Evolutionary conservation across 192 early-diverging fungal species (phyloP), one percentile per base, ranked within the genome.

Genomic region (Coemansia sp.): DNA sequence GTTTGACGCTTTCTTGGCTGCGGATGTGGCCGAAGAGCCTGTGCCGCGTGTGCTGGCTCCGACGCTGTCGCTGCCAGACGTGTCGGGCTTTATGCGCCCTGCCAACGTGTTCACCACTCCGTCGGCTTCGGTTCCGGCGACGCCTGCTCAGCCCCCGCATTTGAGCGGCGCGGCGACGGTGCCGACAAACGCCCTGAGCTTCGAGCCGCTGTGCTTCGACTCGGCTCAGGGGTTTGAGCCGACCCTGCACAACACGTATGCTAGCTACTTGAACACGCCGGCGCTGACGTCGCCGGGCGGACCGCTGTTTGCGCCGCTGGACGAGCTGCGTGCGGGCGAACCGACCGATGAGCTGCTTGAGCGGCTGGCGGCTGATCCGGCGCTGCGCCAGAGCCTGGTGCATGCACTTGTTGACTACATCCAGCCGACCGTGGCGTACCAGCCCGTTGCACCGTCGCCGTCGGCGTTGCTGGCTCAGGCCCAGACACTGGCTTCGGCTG

Each of bases 291-390:
- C 49, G 52, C 56, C 56, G 19, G 53, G 29, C 8, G 54, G 55
- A 59, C 43, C 37, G 27, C 62, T 80, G 72, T 80, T 80, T 74
- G 77, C 77, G 60, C 77, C 77, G 11, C 68, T 80, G 23, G 77
- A 80, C 25, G 77, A 80, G 65, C 51, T 80, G 48, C 62, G 60
- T 10, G 23, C 53, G 62, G 69, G 66, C 53, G 53, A 58, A 1
- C 25, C 55, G 32, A 21, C 43, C 1, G 56, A 67, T 43, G 62
- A 65, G 22, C 58, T 74, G 47, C 56, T 80, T 10, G 47, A 29
- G 14, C 71, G 74, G 61, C 57, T 80, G 57, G 67, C 72, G 17
- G 25, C 39, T 10, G 68, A 74, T 51, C 72, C 77, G 7, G 59
- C 35, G 11, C 23, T 80, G 61, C 77, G 69, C 29, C 69, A 69